Evolutionary conservation across 2,329 filamentous ascomycete species (phyloP), one percentile per base, ranked within the genome.

Genomic region (Colletotrichum falcatum): DNA sequence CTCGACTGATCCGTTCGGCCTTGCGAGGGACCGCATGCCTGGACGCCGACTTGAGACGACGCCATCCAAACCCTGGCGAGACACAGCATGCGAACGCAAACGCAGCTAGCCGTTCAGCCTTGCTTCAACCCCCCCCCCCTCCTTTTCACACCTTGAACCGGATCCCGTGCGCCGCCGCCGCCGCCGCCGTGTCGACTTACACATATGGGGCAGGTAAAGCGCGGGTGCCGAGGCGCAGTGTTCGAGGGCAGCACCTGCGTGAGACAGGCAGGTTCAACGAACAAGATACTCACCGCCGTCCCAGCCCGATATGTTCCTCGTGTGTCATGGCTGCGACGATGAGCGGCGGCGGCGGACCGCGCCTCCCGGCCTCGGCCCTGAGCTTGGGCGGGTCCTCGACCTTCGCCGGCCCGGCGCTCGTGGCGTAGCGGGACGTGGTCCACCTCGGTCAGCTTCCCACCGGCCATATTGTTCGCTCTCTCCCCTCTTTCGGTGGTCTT

Each of bases 101-200:
- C 4, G 51, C 30, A 20, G 18, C 51, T n/a, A 20, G 20, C 39
- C 9, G 16, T 42, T 20, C 39, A 18, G 39, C 18, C 7, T 42
- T 20, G 8, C 20, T 3, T 4, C 8, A 23, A 12, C 20, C 2
- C 7, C 23, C 51, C 11, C 5, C 14, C 14, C 37, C 37, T 16
- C 37, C 35, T 14, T 37, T 26, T 72, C 58, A 91, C 55, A 91
- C 77, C 78, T 90, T 85, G 76, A 92, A 93, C 44, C 91, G 85
- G 78, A 93, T 93, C 0, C 90, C 90, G 75, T 89, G 87, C 66
- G 85, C 82, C 14, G 83, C 86, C 28, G 86, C 88, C 74, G 86
- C 85, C 0, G 87, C 87, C 0, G 18, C 42, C 18, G 18, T 42
- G 12, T 1, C 5, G 9, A 80, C 81, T 71, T 78, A 85, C 83